Evolutionary conservation across 2,329 filamentous ascomycete species (phyloP).

Genomic region (Cyclaneusma minus): DNA sequence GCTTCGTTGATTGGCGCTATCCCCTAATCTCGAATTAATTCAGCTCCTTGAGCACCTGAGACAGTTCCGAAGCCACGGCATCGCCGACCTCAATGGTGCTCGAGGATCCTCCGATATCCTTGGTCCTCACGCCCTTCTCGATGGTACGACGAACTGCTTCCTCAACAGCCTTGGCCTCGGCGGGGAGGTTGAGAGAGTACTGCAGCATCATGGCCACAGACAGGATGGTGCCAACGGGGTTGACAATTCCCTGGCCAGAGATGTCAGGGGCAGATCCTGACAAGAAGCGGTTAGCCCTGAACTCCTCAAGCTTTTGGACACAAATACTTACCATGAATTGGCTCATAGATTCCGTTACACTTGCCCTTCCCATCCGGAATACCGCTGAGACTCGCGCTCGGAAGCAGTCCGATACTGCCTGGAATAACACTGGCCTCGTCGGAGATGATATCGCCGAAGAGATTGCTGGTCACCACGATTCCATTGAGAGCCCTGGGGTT

Average conservation of each 20-base stretch:
- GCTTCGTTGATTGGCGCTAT: too few relatives aligned
- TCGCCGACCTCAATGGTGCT: constrained; percentile 71
- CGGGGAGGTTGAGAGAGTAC: constrained; percentile 71
- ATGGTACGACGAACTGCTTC: constrained; percentile 66
- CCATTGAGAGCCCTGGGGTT: constrained; percentile 79
- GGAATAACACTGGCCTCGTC: constrained; percentile 94
- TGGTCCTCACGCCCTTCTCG: constrained; percentile 63
- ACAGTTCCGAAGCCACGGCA: constrained; percentile 60
- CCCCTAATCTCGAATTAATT: too few relatives aligned
- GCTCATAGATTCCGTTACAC: constrained; percentile 94
- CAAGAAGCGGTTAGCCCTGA: constrained; percentile 11
- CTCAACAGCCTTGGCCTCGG: constrained; percentile 67
- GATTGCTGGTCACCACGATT: constrained; percentile 79
- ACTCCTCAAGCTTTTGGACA: constrained; percentile 7
- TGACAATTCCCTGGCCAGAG: constrained; percentile 78
- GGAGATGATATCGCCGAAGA: constrained; percentile 92
- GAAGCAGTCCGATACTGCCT: constrained; percentile 74
- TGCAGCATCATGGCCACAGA: constrained; percentile 92
- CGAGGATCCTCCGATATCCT: constrained; percentile 67
- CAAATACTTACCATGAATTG: constrained; percentile 63
- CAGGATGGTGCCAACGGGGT: constrained; percentile 81
- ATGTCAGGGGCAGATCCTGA: constrained; percentile 83
- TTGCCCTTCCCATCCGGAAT: constrained; percentile 72
- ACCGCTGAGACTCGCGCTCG: constrained; percentile 73
- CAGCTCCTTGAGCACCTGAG: constrained; percentile 37